phyloP scores from a whole-genome alignment of 202 grass and related monocot species.

The Panicum hallii region DNA sequence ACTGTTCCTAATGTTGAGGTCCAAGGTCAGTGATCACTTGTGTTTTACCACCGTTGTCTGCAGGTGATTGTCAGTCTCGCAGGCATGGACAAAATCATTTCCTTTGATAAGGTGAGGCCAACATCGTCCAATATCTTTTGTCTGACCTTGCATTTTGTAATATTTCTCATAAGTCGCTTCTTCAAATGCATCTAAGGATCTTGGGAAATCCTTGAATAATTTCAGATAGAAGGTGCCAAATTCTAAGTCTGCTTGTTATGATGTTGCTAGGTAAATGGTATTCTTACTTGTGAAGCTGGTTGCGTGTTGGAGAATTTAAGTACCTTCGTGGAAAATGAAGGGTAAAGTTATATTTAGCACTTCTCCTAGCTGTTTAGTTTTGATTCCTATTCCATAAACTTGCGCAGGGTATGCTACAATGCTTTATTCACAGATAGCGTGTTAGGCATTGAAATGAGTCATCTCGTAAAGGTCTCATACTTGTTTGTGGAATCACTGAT shows the following conservation, averaged over 20 bases:
- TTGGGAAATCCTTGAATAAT: slow-evolving; percentile 8
- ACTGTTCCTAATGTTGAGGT: slow-evolving; percentile 32
- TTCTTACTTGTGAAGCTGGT: slow-evolving; percentile 94
- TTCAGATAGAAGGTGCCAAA: slow-evolving; percentile 36
- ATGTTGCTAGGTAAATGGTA: slow-evolving; percentile 85
- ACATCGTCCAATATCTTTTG: slow-evolving; percentile 49
- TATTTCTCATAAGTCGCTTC: not conserved
- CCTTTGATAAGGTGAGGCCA: slow-evolving; percentile 83
- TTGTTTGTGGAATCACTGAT: slow-evolving; percentile 16
- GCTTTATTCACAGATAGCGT: slow-evolving; percentile 28
- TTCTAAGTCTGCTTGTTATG: slow-evolving; percentile 54
- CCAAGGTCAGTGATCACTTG: slow-evolving; percentile 31
- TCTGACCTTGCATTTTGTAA: slow-evolving; percentile 22
- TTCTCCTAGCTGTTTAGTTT: not conserved
- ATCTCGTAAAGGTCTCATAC: slow-evolving; percentile 6
- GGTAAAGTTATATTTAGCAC: slow-evolving; percentile 55
- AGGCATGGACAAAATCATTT: slow-evolving; percentile 85
- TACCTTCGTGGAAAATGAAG: slow-evolving; percentile 82
- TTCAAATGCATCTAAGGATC: slow-evolving; percentile 38
- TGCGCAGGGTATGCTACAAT: slow-evolving; percentile 9
- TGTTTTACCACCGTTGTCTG: slow-evolving; percentile 36
- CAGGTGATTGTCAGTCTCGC: slow-evolving; percentile 84
- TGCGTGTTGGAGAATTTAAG: slow-evolving; percentile 91
- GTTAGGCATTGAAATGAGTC: not conserved
- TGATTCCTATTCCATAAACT: not conserved